Base-by-base conservation (phyloP, 2,329 filamentous ascomycete genomes). In the Rhynchosporium secalis region DNA sequence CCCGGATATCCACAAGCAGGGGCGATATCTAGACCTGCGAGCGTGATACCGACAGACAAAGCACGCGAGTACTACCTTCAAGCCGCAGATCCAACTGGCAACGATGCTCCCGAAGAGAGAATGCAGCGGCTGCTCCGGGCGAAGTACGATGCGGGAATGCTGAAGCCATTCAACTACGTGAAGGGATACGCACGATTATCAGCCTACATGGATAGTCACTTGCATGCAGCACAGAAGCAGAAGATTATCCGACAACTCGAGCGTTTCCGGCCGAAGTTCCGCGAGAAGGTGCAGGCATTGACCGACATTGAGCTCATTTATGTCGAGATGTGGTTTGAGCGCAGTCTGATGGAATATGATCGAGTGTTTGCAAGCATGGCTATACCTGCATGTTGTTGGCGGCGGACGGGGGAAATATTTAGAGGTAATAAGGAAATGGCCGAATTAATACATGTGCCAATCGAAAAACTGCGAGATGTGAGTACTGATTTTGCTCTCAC, bases 271-370 rank as follows among this genome's bases (percentile, higher is more conserved):
- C 95, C 95, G 15, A 96, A 96, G 73, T 99, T 99, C 73, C 85
- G 95, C 65, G 94, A 98, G 76, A 92, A 96, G 78, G 94, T 96
- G 74, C 92, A 98, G 68, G 88, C 83, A 40, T 80, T 98, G 73
- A 97, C 91, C 1, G 95, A 99, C 76, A 90, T 97, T 75, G 92
- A 99, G 76, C 85, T 99, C 31, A 88, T 98, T 33, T 86, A 93
- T 63, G 94, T 98, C 10, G 95, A 99, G 77, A 97, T 98, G 92
- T 98, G 95, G 94, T 98, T 99, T 73, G 95, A 99, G 76, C 87
- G 90, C 72, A 95, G 91, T 66, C 78, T 99, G 69, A 95, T 98
- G 90, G 95, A 98, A 74, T 98, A 98, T 72, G 95, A 99, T 73
- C 91, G 95, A 38, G 93, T 99, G 1, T 99, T 99, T 78, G 95